Percentiles rank a stretch among this genome's conserved stretches.
Conservation (phyloP, 2,329 filamentous ascomycete species). For the Cladophialophora chaetospira region DNA sequence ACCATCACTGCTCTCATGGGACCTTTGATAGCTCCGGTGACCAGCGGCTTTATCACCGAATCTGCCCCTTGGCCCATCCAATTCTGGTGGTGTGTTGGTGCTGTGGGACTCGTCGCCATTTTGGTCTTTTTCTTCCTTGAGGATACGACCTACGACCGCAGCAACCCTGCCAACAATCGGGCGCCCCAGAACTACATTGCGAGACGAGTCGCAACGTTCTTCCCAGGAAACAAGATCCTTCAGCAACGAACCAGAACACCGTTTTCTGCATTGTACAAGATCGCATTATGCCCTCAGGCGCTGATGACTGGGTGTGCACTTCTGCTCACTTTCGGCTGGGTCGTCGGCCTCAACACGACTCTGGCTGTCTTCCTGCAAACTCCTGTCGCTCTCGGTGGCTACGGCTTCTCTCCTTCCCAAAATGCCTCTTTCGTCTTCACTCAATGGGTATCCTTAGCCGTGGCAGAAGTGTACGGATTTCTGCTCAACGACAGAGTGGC, state of each 20-base stretch:
- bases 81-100: conserved; percentile 48
- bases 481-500: conserved; percentile 41
- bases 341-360: conserved; percentile 35
- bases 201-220: neutral
- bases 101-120: conserved; percentile 40
- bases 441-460: conserved; percentile 45
- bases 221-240: neutral
- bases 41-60: conserved; percentile 40
- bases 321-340: neutral
- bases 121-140: conserved; percentile 44
- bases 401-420: conserved; percentile 47
- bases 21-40: conserved; percentile 40
- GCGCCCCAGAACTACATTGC: neutral
- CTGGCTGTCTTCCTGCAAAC: conserved; percentile 45
- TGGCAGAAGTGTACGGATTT: conserved; percentile 43
- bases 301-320: conserved; percentile 1
- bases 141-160: conserved; percentile 43
- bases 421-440: conserved; percentile 46
- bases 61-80: conserved; percentile 41
- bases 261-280: conserved; percentile 26
- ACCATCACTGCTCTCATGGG: conserved; percentile 31
- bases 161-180: conserved; percentile 17
- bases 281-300: conserved; percentile 27
- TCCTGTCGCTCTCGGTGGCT: conserved; percentile 43
- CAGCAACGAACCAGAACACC: neutral